Evolutionary conservation across 2,329 filamentous ascomycete genomes (phyloP), one percentile per base, ranked within the genome.

Genomic region (Penicillium sp.): DNA sequence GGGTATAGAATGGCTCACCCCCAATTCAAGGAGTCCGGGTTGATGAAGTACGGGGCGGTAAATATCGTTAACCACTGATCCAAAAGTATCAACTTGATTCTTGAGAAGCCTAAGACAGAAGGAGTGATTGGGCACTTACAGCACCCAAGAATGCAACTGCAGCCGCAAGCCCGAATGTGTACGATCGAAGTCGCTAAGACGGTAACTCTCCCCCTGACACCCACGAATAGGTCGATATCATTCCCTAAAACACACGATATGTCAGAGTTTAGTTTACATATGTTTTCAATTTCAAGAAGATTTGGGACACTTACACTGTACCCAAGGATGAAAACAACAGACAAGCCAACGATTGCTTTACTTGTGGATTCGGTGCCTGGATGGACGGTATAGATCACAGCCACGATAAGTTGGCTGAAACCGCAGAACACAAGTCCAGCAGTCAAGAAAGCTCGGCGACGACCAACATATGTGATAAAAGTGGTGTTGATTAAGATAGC

Each of bases 41-140:
- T 84, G 67, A 85, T 84, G 60, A 84, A 84, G 61, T 84, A 84
- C 0, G 81, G 81, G 2, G 81, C 80, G 0, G 81, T 84, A 59
- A 84, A 84, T 0, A 80, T 82, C 0, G 80, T 79, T 7, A 81
- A 71, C 81, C 81, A 84, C 60, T 71, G 50, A 10, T 26, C 1
- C 16, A 32, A 18, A 9, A 40, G 0, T 32, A 23, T 57, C 34
- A 57, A 48, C 34, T 16, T 1, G 8, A 36, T 36, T 5, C 14
- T 18, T 1, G 6, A 36, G 34, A 16, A 36, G 40, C 26, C 16
- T 3, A 11, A 18, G 10, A 36, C 1, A 16, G 9, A 7, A 14
- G 16, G 16, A 18, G 6, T 9, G 19, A 18, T 36, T 18, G 14
- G 9, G 18, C 38, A 47, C 65, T 64, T 49, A 70, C 67, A 13